Base-by-base conservation (phyloP, 257 asterid species). In the Pogostemon cablin region DNA sequence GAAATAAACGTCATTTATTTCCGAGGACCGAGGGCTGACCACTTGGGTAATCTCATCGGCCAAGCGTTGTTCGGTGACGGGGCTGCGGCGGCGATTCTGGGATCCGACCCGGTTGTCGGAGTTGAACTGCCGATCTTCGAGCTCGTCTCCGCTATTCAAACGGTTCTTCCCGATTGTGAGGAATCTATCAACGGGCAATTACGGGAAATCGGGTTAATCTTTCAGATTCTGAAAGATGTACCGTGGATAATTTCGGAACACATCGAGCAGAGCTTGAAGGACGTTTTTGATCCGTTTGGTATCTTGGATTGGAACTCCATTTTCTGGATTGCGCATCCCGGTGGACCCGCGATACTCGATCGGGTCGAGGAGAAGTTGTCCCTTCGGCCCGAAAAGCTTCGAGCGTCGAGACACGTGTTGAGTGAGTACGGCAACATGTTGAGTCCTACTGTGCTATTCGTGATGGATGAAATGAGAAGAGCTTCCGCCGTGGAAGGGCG, bases 301-400 rank as follows among this genome's bases (percentile, higher is more conserved):
- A 81, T 88, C 1, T 63, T 85, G 0, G 90, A 88, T 17, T 88
- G 92, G 92, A 88, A 86, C 76, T 79, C 88, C 0, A 4, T 88
- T 2, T 88, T 88, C 65, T 88, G 90, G 95, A 75, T 86, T 0
- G 89, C 86, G 0, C 96, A 90, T n/a, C 92, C 92, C 0, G 95
- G 96, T 0, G 96, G 96, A 55, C 89, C 85, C 0, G 95, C 89
- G 5, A 85, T 89, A 0, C 40, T 89, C 7, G 91, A 89, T 43
- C 88, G 82, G 72, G 86, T 87, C 1, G 96, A 89, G 68, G 39
- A 7, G 10, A 82, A 82, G 25, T 32, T 89, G 43, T 84, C 66
- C 1, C 73, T 89, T 0, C 42, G 79, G 68, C 91, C 89, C 1
- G 86, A 82, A 10, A 85, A 85, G 49, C 47, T 87, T 1, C 71